Base-by-base conservation (phyloP, 2,329 filamentous ascomycete genomes). In the Trichoderma asperellum region DNA sequence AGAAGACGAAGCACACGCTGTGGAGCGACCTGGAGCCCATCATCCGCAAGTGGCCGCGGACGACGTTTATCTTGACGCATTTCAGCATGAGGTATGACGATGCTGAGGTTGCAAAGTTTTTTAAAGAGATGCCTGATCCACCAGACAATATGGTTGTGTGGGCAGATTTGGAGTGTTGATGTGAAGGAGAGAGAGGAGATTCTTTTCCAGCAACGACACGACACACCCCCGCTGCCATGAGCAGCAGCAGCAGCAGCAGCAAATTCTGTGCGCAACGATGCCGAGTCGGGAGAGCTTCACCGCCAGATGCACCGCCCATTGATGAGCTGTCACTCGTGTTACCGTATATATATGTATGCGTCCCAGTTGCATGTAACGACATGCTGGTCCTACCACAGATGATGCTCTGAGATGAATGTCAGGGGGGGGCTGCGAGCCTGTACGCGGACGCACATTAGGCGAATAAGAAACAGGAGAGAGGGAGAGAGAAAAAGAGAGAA, bases 61-160 rank as follows among this genome's bases (percentile, higher is more conserved):
- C 82, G 10, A 82, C 77, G 5, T 85, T 84, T 74, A 78, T 85
- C 32, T 70, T 85, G 57, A 84, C 75, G 72, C 83, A 85, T 72
- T 85, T 85, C 68, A 85, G 83, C 70, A 70, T 84, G 74, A 74
- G 83, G 35, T 84, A 85, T 69, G 78, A 69, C 3, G 81, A 84
- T 18, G 74, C 76, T 52, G 79, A 82, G 21, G 74, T 85, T 0
- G 73, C 77, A 47, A 59, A 68, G 2, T 85, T 85, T 69, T 85
- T 85, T 70, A 75, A 72, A 58, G 75, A 75, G n/a, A 71, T 83
- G 76, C 73, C 74, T 4, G 76, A 82, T 70, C 75, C 77, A 65
- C 82, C 81, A 4, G 18, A 34, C 8, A 85, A 85, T 71, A 81
- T 85, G 61, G 82, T 85, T 0, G 75, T 85, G 8, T 85, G 83